A percentile compares a stretch with the other conserved stretches of the same genome.
Evolutionary conservation across 371 early-diverging fungal genomes (phyloP).

Genomic region (Mortierella sp.): DNA sequence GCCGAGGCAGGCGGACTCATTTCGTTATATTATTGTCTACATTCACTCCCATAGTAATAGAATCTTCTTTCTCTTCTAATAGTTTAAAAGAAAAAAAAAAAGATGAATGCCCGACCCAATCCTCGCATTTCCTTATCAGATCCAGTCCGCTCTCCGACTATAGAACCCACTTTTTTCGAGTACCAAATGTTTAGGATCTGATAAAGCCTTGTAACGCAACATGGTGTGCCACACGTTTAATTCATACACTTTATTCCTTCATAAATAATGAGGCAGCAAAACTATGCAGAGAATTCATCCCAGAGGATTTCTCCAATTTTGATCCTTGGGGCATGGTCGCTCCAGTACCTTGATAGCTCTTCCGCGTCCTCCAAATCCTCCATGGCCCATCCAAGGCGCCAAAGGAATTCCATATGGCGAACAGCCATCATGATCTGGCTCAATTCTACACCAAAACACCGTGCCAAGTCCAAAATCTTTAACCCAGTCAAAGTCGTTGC

Average conservation of each 20-base stretch:
- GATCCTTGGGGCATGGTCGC: conserved; percentile 15
- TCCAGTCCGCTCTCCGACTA: background rate
- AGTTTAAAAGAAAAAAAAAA: background rate
- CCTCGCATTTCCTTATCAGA: conserved; percentile 3
- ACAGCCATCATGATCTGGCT: conserved; percentile 29
- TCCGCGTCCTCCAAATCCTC: conserved; percentile 16
- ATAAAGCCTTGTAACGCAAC: background rate
- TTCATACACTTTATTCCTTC: no score
- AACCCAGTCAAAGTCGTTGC: conserved; percentile 20
- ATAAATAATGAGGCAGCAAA: no score
- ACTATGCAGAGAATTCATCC: conserved; percentile 24
- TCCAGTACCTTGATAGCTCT: conserved; percentile 14
- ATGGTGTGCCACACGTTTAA: no score
- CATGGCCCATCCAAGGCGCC: conserved; percentile 48
- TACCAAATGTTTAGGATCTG: background rate
- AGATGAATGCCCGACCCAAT: background rate
- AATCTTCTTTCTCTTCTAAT: conserved; percentile 1
- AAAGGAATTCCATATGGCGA: conserved; percentile 26
- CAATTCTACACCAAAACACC: conserved; percentile 37
- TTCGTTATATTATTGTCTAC: background rate
- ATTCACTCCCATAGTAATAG: background rate
- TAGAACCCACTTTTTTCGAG: background rate
- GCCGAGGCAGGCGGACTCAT: background rate
- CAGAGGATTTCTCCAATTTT: conserved; percentile 26
- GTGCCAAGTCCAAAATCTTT: conserved; percentile 44